Conservation (phyloP, 106 monocot species). For the Platanthera zijinensis region DNA sequence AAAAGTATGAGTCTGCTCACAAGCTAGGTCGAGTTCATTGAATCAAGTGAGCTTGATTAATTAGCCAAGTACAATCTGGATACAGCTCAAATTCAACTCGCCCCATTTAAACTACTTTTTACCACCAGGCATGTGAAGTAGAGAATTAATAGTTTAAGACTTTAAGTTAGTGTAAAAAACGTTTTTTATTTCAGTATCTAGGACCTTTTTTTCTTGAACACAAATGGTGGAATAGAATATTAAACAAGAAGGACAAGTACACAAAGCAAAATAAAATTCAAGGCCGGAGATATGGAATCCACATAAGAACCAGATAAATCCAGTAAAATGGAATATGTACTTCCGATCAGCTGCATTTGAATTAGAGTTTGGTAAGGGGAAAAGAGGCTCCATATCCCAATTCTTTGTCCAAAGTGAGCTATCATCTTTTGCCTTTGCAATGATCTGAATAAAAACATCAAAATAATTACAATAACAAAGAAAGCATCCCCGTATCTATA, state of each 20-base stretch:
- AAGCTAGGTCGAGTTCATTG: neutral
- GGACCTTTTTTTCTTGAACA: neutral
- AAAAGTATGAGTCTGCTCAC: too few relatives aligned
- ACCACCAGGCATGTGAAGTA: neutral
- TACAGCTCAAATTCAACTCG: neutral
- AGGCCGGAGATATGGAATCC: neutral
- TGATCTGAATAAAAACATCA: conserved; percentile 40
- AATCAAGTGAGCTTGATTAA: neutral
- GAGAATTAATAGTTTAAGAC: neutral
- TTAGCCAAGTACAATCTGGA: neutral
- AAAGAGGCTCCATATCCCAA: conserved; percentile 91
- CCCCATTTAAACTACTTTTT: neutral
- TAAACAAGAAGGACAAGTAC: neutral
- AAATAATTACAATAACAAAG: conserved; percentile 4
- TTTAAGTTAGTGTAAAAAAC: neutral
- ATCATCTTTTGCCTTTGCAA: conserved; percentile 67
- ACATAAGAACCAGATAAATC: neutral
- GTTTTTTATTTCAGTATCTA: neutral
- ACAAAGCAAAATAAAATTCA: neutral
- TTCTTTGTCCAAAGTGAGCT: conserved; percentile 79
- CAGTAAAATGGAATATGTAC: conserved; percentile 28
- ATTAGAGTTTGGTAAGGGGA: conserved; percentile 47
- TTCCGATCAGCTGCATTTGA: conserved; percentile 22
- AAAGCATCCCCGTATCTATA: neutral
- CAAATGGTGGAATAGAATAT: neutral